Conservation (phyloP, 495 filamentous ascomycete genomes). For the Neurospora sp. region DNA sequence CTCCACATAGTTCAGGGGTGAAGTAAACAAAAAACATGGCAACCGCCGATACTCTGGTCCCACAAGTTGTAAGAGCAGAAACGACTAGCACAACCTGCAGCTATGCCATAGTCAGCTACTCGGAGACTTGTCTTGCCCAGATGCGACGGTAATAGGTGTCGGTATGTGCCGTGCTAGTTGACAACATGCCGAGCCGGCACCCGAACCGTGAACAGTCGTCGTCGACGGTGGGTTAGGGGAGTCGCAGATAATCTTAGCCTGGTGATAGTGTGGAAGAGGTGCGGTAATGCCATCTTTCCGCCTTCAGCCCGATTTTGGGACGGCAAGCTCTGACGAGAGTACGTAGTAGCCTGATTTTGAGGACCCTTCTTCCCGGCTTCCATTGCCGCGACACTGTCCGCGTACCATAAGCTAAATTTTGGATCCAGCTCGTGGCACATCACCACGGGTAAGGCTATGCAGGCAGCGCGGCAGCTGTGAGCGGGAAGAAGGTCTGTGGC, state of each 20-base stretch:
- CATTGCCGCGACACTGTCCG: not conserved
- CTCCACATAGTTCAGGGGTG: not conserved
- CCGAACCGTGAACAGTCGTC: not conserved
- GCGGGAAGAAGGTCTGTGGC: not conserved
- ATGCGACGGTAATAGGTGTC: not conserved
- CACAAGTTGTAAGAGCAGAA: not conserved
- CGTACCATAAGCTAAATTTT: not conserved
- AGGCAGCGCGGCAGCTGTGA: not conserved
- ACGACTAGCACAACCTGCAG: not conserved
- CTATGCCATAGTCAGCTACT: not conserved
- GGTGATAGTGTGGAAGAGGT: not conserved
- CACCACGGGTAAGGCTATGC: not conserved
- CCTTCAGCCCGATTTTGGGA: not conserved
- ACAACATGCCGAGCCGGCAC: not conserved
- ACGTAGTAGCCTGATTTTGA: not conserved
- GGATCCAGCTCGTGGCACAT: not conserved
- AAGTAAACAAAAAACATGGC: not conserved
- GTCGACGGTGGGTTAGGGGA: not conserved
- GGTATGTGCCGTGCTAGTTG: not conserved
- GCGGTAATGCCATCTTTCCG: not conserved
- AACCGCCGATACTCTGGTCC: not conserved
- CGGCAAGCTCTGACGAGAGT: too few species aligned
- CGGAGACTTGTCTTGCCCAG: not conserved
- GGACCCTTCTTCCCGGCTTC: not conserved
- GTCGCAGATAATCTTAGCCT: not conserved